phyloP scores from a whole-genome alignment of 192 early-diverging fungal genomes.

The Funneliformis geosporum region DNA sequence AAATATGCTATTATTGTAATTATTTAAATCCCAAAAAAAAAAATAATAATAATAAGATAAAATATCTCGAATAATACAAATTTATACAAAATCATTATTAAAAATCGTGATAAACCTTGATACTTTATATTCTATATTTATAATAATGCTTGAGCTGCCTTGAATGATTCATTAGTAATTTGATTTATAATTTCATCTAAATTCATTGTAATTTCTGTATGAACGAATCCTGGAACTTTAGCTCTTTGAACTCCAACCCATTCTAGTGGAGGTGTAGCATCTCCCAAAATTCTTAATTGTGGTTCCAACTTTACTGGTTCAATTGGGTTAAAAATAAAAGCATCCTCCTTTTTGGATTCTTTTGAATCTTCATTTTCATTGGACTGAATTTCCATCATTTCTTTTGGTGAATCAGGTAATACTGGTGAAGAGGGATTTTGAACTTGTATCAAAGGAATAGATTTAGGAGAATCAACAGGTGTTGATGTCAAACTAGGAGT shows the following conservation, averaged over 20 bases:
- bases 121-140: no score
- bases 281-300: constrained; percentile 50
- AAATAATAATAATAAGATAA: no score
- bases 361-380: background rate
- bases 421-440: background rate
- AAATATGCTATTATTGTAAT: no score
- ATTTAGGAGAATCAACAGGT: background rate
- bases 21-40: no score
- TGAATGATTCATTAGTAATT: constrained; percentile 22
- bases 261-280: constrained; percentile 57
- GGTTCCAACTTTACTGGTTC: constrained; percentile 47
- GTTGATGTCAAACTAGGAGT: constrained; percentile 7
- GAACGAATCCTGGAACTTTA: constrained; percentile 47
- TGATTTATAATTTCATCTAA: constrained; percentile 43
- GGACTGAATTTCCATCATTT: background rate
- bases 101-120: no score
- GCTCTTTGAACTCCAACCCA: constrained; percentile 52
- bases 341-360: background rate
- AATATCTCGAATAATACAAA: no score
- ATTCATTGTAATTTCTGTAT: constrained; percentile 45
- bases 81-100: no score
- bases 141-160: constrained; percentile 17
- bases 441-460: background rate
- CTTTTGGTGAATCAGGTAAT: background rate
- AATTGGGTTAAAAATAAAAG: constrained; percentile 28